Percentiles rank a stretch among this genome's conserved stretches.
phyloP scores from a whole-genome alignment of 2,329 filamentous ascomycete species.

The Ceratocystis colombiana region DNA sequence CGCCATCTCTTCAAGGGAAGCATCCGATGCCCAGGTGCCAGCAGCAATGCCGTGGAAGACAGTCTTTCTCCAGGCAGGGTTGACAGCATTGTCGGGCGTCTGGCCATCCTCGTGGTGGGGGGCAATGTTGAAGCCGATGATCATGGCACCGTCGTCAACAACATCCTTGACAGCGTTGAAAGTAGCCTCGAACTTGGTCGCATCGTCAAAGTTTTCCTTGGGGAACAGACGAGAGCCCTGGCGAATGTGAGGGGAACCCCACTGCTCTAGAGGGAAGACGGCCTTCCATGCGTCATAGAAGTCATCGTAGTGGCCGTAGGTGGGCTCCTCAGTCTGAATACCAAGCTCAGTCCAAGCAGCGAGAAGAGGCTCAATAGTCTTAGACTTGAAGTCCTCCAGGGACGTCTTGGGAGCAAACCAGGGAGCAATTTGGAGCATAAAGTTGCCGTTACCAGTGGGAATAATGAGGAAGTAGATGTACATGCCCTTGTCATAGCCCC shows the following conservation, averaged over 20 bases:
- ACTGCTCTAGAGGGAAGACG: slow-evolving; percentile 24
- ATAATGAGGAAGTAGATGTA: slow-evolving; percentile 29
- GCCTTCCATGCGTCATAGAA: slow-evolving; percentile 32
- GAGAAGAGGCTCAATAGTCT: slow-evolving; percentile 30
- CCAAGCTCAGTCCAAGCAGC: slow-evolving; percentile 35
- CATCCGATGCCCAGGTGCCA: slow-evolving; percentile 24
- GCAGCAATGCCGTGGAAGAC: slow-evolving; percentile 32
- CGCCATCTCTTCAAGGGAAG: slow-evolving; percentile 16
- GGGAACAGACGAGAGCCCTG: slow-evolving; percentile 33
- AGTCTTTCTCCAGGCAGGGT: slow-evolving; percentile 38
- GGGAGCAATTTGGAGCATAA: slow-evolving; percentile 31
- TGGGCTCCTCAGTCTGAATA: slow-evolving; percentile 27
- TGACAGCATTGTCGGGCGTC: slow-evolving; percentile 32
- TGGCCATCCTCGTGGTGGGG: slow-evolving; percentile 31
- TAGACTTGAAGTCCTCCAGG: slow-evolving; percentile 32
- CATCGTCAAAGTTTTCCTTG: slow-evolving; percentile 29
- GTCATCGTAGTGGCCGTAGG: slow-evolving; percentile 28
- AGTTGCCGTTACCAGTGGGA: slow-evolving; percentile 28
- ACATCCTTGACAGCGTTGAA: slow-evolving; percentile 31
- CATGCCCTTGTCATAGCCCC: slow-evolving; percentile 25
- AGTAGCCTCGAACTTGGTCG: slow-evolving; percentile 28
- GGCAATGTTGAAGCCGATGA: slow-evolving; percentile 32
- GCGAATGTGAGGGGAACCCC: slow-evolving; percentile 22
- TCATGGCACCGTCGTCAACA: slow-evolving; percentile 33
- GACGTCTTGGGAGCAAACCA: slow-evolving; percentile 29